Percentiles rank a stretch among this genome's conserved stretches.
phyloP scores from a whole-genome alignment of 2,329 filamentous ascomycete species.

The Juglanconis juglandina region DNA sequence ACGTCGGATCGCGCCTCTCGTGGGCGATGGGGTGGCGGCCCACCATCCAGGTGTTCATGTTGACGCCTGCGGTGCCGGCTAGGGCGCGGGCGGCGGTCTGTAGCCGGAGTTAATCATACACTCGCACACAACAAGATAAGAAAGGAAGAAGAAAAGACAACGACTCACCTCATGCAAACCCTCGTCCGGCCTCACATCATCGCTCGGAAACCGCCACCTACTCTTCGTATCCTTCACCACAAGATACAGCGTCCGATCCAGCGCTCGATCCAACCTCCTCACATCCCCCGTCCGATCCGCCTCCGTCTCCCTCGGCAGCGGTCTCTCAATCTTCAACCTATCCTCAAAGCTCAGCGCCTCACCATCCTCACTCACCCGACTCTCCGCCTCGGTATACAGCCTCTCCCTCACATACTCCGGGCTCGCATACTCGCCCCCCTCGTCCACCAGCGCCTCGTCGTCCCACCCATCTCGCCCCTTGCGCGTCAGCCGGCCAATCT shows the following conservation, averaged over 20 bases:
- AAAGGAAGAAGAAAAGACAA: background rate
- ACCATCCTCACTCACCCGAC: conserved; percentile 56
- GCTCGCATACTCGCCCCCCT: conserved; percentile 66
- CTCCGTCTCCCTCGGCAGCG: conserved; percentile 67
- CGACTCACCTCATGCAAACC: conserved; percentile 73
- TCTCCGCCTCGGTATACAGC: conserved; percentile 72
- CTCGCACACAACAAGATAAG: background rate
- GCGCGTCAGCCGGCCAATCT: conserved; percentile 76
- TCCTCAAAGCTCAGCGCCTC: conserved; percentile 57
- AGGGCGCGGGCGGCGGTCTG: conserved; percentile 82
- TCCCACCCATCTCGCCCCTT: conserved; percentile 74
- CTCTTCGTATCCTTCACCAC: conserved; percentile 71
- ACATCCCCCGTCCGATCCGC: conserved; percentile 74
- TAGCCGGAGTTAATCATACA: background rate
- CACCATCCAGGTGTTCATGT: conserved; percentile 99
- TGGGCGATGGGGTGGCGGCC: conserved; percentile 87
- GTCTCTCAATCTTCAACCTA: conserved; percentile 66
- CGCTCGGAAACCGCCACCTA: conserved; percentile 79
- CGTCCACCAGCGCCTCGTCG: conserved; percentile 78
- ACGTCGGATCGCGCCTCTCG: conserved; percentile 54
- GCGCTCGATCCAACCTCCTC: conserved; percentile 71
- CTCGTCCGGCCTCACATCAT: conserved; percentile 66
- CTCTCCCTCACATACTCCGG: conserved; percentile 64
- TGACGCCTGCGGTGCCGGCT: conserved; percentile 72
- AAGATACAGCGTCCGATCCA: conserved; percentile 83